Evolutionary conservation across 495 filamentous ascomycete species (phyloP).

Genomic region (Penicillium goetzii): DNA sequence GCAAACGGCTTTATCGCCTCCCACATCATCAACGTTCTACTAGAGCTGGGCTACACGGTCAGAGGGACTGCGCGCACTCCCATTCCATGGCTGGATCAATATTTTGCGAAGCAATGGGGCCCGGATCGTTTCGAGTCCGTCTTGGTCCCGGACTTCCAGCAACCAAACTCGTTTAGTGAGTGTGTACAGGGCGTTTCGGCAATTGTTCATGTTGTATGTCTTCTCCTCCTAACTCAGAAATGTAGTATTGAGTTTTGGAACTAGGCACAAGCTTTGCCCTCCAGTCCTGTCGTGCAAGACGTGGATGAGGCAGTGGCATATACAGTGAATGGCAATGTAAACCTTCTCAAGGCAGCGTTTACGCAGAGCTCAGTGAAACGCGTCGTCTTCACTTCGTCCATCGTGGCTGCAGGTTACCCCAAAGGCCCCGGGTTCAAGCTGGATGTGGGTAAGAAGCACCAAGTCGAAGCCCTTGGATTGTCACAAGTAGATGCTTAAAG

Average conservation of each 20-base stretch:
- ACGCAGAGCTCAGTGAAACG: constrained; percentile 48
- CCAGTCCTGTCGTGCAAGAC: background rate
- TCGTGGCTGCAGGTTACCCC: constrained; percentile 40
- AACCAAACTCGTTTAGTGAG: constrained; percentile 42
- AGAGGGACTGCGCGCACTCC: constrained; percentile 48
- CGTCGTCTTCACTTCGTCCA: constrained; percentile 59
- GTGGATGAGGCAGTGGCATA: background rate
- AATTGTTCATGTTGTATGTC: constrained; percentile 43
- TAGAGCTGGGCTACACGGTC: constrained; percentile 54
- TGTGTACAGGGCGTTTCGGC: constrained; percentile 43
- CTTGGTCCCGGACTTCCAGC: constrained; percentile 43
- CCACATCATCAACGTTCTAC: constrained; percentile 53
- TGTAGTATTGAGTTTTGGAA: background rate
- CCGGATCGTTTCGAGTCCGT: constrained; percentile 43
- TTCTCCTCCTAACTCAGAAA: background rate
- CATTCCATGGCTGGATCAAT: constrained; percentile 47
- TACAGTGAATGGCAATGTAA: constrained; percentile 5
- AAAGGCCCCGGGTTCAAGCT: constrained; percentile 23
- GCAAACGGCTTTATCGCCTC: constrained; percentile 59
- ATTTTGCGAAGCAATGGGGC: constrained; percentile 47
- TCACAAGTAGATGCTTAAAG: no score
- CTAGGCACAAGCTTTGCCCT: background rate
- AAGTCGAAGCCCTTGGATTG: background rate
- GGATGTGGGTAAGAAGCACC: background rate
- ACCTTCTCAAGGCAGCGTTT: constrained; percentile 49